These are phyloP conservation scores for Scorias spongiosa DNA, from an alignment of 2,329 filamentous ascomycete genomes.

Conservation along the genomic window DNA sequence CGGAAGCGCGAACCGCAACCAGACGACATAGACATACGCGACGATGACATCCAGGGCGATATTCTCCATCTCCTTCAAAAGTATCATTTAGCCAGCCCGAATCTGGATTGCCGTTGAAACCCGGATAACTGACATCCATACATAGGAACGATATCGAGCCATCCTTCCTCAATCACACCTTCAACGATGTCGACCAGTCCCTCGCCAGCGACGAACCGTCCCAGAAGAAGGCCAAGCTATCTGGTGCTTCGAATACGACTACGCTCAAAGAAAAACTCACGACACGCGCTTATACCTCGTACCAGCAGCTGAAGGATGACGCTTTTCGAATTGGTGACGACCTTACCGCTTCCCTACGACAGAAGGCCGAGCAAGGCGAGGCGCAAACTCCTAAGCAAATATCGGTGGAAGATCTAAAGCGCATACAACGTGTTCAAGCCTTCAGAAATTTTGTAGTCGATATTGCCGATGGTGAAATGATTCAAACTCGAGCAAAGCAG, in stretches of 20 bases:
- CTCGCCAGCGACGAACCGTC: slow-evolving; percentile 24
- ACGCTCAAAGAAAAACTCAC: slow-evolving; percentile 19
- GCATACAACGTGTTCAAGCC: slow-evolving; percentile 15
- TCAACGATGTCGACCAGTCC: slow-evolving; percentile 17
- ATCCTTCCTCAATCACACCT: slow-evolving; percentile 28
- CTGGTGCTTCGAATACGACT: slow-evolving; percentile 16
- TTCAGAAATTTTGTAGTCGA: slow-evolving; percentile 15
- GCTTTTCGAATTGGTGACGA: slow-evolving; percentile 25
- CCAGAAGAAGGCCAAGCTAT: slow-evolving; percentile 30
- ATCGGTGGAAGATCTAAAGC: slow-evolving; percentile 23
- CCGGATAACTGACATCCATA: background rate
- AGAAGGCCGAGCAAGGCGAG: slow-evolving; percentile 12
- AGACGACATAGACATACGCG: background rate
- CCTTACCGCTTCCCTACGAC: slow-evolving; percentile 20
- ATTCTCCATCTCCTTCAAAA: slow-evolving; percentile 27
- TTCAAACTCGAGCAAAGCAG: background rate
- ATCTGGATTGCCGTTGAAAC: background rate
- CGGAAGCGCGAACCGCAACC: slow-evolving; percentile 26
- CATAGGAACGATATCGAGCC: slow-evolving; percentile 26
- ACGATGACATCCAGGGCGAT: slow-evolving; percentile 19
- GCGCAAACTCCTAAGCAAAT: slow-evolving; percentile 9
- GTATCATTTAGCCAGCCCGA: slow-evolving; percentile 12
- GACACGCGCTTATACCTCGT: slow-evolving; percentile 23
- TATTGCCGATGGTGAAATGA: slow-evolving; percentile 14
- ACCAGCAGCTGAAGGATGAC: slow-evolving; percentile 29